Base-by-base conservation (phyloP, 768 basidiomycete species). In the Mycena polygramma region DNA sequence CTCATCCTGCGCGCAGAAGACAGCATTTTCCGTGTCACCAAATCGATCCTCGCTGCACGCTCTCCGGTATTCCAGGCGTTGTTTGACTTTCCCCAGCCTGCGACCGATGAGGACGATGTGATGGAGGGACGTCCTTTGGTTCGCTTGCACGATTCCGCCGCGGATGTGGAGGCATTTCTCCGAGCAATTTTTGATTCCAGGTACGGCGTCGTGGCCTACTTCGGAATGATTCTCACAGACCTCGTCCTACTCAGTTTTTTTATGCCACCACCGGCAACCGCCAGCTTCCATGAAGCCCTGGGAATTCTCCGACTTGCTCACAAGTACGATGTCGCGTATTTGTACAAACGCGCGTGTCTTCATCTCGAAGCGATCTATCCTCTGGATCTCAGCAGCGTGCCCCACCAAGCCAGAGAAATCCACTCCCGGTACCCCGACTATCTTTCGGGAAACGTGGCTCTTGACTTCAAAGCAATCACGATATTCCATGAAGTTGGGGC, bases 331-430 rank as follows among this genome's bases (percentile, higher is more conserved):
- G 41, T 43, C 41, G 13, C 10, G 13, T 65, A 65, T 48, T 46
- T 65, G 17, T 57, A 35, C 54, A 57, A 48, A 48, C 63, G 63
- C 20, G 63, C 63, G 2, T 13, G 46, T 20, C 6, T 4, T 19
- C 63, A 65, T 22, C 45, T 65, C 20, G 63, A 65, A 57, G 36
- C 54, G 1, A 19, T 55, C 6, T 65, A 46, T 37, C 53, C 54
- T 19, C 19, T 46, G 13, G 26, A n/a, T 22, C 57, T 43, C 17
- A 17, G 17, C 41, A 30, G 41, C 10, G 8, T 43, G 8, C 41
- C 30, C 30, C 30, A 3, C 30, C 30, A 3, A 30, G 41, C 17
- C 17, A 43, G 10, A 2, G 41, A 17, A 4, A 7, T 13, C 17
- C 17, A 11, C 14, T 52, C 51, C 22, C 13, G 24, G 2, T 13